Conservation (phyloP, 2,329 filamentous ascomycete genomes). For the Alternaria tenuissima region DNA sequence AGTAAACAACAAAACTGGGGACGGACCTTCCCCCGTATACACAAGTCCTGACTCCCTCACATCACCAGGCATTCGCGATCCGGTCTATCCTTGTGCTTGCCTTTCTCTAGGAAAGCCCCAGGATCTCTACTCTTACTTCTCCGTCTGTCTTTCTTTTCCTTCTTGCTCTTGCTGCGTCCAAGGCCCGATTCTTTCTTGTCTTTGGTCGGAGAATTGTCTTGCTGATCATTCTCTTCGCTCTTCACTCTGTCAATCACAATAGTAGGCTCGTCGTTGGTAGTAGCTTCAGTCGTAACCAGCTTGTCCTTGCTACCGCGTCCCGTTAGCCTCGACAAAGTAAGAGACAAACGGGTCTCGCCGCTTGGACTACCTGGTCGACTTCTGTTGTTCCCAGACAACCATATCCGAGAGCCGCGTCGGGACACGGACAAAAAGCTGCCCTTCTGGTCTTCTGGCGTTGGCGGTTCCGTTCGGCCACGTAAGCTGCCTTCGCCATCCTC, state of each 20-base stretch:
- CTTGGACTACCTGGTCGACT: conserved; percentile 55
- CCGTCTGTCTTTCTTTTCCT: conserved; percentile 45
- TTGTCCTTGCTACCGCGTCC: conserved; percentile 55
- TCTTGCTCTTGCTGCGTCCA: conserved; percentile 41
- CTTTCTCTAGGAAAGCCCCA: conserved; percentile 40
- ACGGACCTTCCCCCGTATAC: not conserved
- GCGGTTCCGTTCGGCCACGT: conserved; percentile 46
- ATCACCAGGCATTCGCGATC: conserved; percentile 57
- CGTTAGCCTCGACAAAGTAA: conserved; percentile 52
- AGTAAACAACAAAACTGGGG: conserved; percentile 7
- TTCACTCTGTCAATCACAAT: conserved; percentile 37
- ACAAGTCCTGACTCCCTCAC: conserved; percentile 39
- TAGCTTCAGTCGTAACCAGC: conserved; percentile 37
- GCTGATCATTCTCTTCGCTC: conserved; percentile 24
- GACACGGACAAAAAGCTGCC: conserved; percentile 43
- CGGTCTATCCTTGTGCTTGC: conserved; percentile 42
- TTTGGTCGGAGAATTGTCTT: conserved; percentile 23
- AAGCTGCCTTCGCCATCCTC: conserved; percentile 48
- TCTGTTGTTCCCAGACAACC: conserved; percentile 44
- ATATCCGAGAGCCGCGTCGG: conserved; percentile 44
- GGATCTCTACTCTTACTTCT: conserved; percentile 53
- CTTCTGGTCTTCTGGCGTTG: conserved; percentile 57
- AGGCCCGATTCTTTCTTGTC: conserved; percentile 35
- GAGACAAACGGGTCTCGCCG: conserved; percentile 52
- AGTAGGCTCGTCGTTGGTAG: conserved; percentile 34